Evolutionary conservation across 139 green algal species (phyloP).

Genomic region (Tetratostichococcus sp.): DNA sequence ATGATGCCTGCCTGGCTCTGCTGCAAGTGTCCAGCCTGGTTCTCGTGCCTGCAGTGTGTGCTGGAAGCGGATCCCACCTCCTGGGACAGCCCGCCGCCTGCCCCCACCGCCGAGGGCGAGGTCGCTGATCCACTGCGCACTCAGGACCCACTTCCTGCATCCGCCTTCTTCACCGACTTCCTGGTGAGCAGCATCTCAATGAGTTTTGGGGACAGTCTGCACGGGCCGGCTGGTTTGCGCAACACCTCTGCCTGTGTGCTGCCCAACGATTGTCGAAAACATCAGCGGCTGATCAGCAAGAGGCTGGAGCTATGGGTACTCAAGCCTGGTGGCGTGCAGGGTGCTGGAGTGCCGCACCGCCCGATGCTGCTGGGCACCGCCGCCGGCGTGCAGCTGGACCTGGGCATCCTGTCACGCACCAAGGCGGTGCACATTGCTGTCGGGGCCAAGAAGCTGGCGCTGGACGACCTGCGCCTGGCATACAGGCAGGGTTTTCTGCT

Average conservation of each 20-base stretch:
- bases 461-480: conserved; percentile 33
- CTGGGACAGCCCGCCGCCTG: conserved; percentile 17
- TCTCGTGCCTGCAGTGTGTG: conserved; percentile 11
- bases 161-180: neutral
- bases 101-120: neutral
- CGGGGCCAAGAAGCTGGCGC: conserved; percentile 3
- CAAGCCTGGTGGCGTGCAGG: too few relatives aligned
- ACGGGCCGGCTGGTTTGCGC: too few relatives aligned
- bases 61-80: conserved; percentile 34
- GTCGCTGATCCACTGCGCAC: neutral
- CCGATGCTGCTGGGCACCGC: neutral
- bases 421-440: conserved; percentile 29
- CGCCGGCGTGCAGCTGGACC: conserved; percentile 29
- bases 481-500: conserved; percentile 18
- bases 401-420: conserved; percentile 18
- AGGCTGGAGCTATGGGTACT: too few relatives aligned
- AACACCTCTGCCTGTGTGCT: too few relatives aligned
- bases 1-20: too few relatives aligned
- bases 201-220: too few relatives aligned
- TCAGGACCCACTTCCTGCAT: neutral
- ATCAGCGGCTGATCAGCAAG: too few relatives aligned
- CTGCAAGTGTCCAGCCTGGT: too few relatives aligned
- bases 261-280: too few relatives aligned
- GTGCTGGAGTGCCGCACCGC: neutral
- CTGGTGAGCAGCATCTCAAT: neutral